These are phyloP conservation scores for Candida mesenterica DNA, from an alignment of 1,139 yeast genomes.

Conservation along the genomic window DNA sequence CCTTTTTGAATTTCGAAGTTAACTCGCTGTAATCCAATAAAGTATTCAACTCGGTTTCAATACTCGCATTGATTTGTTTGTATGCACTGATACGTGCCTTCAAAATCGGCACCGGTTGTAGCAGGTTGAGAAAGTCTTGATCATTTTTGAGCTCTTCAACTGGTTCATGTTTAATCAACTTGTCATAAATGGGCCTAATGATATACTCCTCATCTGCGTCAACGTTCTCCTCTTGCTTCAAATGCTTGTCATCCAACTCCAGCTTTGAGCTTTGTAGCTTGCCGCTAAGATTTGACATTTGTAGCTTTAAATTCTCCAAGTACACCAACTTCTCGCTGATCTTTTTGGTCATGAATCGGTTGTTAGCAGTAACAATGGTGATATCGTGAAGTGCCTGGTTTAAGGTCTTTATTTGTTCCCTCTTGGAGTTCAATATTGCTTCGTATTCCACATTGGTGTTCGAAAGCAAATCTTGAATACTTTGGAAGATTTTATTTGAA, in stretches of 20 bases:
- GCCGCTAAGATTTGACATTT: constrained; percentile 43
- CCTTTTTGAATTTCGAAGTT: constrained; percentile 83
- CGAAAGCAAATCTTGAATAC: constrained; percentile 40
- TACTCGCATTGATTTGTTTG: constrained; percentile 27
- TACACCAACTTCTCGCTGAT: constrained; percentile 37
- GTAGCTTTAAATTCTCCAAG: constrained; percentile 44
- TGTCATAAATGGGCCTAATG: constrained; percentile 55
- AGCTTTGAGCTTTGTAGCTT: constrained; percentile 30
- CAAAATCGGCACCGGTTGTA: constrained; percentile 64
- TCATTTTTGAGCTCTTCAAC: constrained; percentile 27
- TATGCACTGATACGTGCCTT: constrained; percentile 83
- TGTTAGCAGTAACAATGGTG: constrained; percentile 46
- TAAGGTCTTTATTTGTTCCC: constrained; percentile 35
- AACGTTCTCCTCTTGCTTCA: constrained; percentile 15
- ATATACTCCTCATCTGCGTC: constrained; percentile 55
- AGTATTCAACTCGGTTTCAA: constrained; percentile 50
- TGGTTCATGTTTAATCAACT: constrained; percentile 36
- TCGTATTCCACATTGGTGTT: constrained; percentile 44
- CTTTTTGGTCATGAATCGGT: constrained; percentile 38
- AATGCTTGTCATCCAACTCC: constrained; percentile 18
- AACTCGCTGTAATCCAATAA: constrained; percentile 58
- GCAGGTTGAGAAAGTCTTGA: constrained; percentile 26
- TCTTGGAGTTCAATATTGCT: constrained; percentile 35
- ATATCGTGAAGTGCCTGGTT: constrained; percentile 42
- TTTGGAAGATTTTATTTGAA: constrained; percentile 38